A percentile compares a stretch with the other conserved stretches of the same genome.
phyloP scores from a whole-genome alignment of 768 basidiomycete genomes.

The Pisolithus microcarpus region DNA sequence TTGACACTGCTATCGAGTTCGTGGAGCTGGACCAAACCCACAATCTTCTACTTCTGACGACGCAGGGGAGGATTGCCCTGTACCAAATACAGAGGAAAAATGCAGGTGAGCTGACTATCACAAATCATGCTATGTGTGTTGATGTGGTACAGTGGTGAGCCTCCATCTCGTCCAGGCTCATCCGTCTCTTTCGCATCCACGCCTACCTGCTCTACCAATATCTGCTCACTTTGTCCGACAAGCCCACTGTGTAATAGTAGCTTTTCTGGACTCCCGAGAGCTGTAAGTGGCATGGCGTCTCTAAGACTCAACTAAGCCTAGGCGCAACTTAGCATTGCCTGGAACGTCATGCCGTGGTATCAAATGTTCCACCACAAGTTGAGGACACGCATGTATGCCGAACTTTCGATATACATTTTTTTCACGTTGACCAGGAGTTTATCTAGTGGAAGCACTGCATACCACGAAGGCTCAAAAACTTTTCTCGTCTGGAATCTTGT shows the following conservation, averaged over 20 bases:
- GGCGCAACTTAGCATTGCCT: background rate
- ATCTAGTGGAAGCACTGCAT: background rate
- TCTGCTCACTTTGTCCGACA: no score
- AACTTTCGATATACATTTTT: background rate
- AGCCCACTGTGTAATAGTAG: background rate
- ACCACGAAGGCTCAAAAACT: background rate
- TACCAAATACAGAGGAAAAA: background rate
- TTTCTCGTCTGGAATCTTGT: conserved; percentile 2
- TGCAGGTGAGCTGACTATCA: no score
- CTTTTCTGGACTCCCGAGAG: background rate
- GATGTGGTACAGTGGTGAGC: background rate
- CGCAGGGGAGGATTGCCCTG: background rate
- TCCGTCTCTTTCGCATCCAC: no score
- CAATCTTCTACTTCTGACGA: background rate
- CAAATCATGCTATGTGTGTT: background rate
- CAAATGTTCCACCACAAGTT: background rate
- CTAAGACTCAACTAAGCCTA: no score
- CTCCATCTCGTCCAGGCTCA: no score
- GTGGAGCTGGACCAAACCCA: background rate
- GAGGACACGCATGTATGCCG: background rate
- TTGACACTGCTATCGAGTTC: background rate
- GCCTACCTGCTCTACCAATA: no score
- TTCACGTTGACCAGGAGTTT: no score
- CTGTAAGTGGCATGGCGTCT: background rate
- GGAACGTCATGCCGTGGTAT: conserved; percentile 2